A percentile compares a stretch with the other conserved stretches of the same genome.
These are phyloP conservation scores for Curvularia sp. DNA, from an alignment of 2,329 filamentous ascomycete genomes.

Conservation along the genomic window DNA sequence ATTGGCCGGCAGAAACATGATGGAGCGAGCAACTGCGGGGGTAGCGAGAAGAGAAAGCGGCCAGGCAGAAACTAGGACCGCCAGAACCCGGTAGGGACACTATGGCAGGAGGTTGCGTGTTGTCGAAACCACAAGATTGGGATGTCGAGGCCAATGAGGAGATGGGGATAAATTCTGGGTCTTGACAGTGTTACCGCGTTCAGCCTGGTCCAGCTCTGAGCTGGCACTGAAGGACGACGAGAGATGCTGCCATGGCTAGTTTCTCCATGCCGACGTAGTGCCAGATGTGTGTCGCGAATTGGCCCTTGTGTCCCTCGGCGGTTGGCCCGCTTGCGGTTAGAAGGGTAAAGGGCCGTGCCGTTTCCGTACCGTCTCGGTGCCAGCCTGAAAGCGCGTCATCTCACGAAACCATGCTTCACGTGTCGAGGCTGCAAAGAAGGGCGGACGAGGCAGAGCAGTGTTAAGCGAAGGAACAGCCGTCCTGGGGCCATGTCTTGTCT, in stretches of 20 bases:
- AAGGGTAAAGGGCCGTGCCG: constrained; percentile 40
- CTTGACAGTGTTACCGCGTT: constrained; percentile 31
- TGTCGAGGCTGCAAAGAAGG: constrained; percentile 25
- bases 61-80: constrained; percentile 35
- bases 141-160: constrained; percentile 37
- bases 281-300: constrained; percentile 43
- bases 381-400: constrained; percentile 33
- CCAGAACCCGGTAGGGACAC: constrained; percentile 37
- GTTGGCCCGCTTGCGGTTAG: constrained; percentile 36
- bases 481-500: constrained; percentile 13
- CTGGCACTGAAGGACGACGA: constrained; percentile 41
- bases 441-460: constrained; percentile 27
- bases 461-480: constrained; percentile 24
- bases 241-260: constrained; percentile 35
- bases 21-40: constrained; percentile 36
- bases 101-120: constrained; percentile 41
- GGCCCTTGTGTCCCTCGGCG: constrained; percentile 29
- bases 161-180: constrained; percentile 23
- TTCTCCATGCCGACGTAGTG: constrained; percentile 35
- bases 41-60: constrained; percentile 31
- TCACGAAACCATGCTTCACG: constrained; percentile 29
- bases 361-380: constrained; percentile 37
- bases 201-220: constrained; percentile 42
- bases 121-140: constrained; percentile 32
- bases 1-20: constrained; percentile 41